phyloP scores from a whole-genome alignment of 768 basidiomycete species.

The Russula foetens region DNA sequence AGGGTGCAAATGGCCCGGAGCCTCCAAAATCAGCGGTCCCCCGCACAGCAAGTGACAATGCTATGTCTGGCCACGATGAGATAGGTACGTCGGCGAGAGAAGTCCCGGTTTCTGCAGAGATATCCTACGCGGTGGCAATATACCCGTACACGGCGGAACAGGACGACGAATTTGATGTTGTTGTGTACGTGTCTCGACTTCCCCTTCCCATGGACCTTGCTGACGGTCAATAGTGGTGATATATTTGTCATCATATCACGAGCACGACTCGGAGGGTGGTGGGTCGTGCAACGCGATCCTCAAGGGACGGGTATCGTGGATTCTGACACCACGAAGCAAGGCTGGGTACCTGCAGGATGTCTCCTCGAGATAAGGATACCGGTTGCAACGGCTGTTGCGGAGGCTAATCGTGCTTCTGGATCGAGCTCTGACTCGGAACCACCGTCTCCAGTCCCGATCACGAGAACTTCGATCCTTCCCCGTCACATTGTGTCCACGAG shows the following conservation, averaged over 20 bases:
- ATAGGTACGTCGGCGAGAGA: constrained; percentile 24
- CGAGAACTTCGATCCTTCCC: constrained; percentile 77
- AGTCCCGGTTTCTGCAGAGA: constrained; percentile 34
- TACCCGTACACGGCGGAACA: constrained; percentile 99
- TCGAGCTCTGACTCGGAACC: constrained; percentile 29
- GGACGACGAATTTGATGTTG: constrained; percentile 97
- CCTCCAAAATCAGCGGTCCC: constrained; percentile 33
- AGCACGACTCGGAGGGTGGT: constrained; percentile 97
- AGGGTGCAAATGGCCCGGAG: constrained; percentile 3
- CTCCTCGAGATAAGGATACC: constrained; percentile 89
- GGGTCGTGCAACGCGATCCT: constrained; percentile 95
- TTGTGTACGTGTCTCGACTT: constrained; percentile 56
- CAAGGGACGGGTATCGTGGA: constrained; percentile 74
- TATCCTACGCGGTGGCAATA: constrained; percentile 95
- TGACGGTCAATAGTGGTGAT: constrained; percentile 53
- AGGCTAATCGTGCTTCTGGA: constrained; percentile 61
- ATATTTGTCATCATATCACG: constrained; percentile 90
- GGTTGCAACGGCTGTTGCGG: constrained; percentile 78
- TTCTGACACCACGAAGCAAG: constrained; percentile 71
- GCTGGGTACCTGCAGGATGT: constrained; percentile 98
- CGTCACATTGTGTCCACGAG: constrained; percentile 93
- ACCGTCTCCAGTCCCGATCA: constrained; percentile 20
- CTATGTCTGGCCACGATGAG: constrained; percentile 19
- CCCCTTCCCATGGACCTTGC: constrained; percentile 11
- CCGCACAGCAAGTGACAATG: constrained; percentile 20